A percentile compares a stretch with the other conserved stretches of the same genome.
Conservation (phyloP, 2,329 filamentous ascomycete genomes). For the Pseudogymnoascus sp. region DNA sequence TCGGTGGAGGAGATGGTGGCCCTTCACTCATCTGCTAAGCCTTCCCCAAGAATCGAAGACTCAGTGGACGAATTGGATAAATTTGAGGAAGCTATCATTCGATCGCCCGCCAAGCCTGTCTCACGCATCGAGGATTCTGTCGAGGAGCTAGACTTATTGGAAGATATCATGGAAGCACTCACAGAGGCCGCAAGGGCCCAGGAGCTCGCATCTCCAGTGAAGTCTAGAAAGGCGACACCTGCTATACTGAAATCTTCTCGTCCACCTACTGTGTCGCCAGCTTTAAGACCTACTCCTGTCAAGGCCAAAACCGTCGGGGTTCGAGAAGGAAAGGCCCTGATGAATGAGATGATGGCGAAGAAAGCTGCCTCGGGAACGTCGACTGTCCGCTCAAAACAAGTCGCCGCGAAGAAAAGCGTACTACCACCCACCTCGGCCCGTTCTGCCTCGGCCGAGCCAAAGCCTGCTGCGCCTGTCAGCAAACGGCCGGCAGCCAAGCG, state of each 20-base stretch:
- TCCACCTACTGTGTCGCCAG: neutral
- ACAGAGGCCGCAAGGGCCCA: constrained; percentile 23
- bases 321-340: constrained; percentile 1
- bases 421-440: neutral
- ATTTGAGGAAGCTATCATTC: constrained; percentile 24
- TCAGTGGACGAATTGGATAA: constrained; percentile 51
- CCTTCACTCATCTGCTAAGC: constrained; percentile 19
- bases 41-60: constrained; percentile 45
- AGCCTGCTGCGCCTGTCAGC: neutral
- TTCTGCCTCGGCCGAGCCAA: constrained; percentile 2
- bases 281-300: neutral
- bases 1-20: constrained; percentile 27
- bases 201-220: constrained; percentile 19
- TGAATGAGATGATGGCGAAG: constrained; percentile 4
- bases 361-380: constrained; percentile 3
- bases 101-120: constrained; percentile 30
- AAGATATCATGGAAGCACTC: constrained; percentile 49
- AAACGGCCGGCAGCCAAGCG: constrained; percentile 26
- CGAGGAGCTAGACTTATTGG: constrained; percentile 52
- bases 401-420: neutral
- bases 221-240: constrained; percentile 9
- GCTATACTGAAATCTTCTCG: neutral
- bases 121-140: constrained; percentile 55
- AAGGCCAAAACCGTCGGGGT: neutral
- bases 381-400: neutral